Conservation (phyloP, 2,329 filamentous ascomycete genomes). For the Mollisiaceae sp. region DNA sequence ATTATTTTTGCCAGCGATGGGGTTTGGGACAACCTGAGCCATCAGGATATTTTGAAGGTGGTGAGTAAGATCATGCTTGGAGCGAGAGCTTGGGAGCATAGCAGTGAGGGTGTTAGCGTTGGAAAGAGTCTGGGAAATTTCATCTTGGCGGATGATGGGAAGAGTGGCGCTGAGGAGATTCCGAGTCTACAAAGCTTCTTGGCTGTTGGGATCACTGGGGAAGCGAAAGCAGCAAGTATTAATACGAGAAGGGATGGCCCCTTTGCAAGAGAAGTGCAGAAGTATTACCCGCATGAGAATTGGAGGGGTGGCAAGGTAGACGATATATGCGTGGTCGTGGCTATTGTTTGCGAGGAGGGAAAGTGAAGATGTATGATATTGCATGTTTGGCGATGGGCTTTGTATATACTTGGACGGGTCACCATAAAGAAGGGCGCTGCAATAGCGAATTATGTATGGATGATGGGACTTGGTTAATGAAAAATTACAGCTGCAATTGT, state of each 20-base stretch:
- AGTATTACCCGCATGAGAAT: conserved; percentile 81
- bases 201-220: conserved; percentile 77
- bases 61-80: conserved; percentile 78
- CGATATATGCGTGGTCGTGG: conserved; percentile 88
- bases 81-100: conserved; percentile 74
- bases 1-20: conserved; percentile 94
- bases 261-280: conserved; percentile 93
- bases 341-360: conserved; percentile 72
- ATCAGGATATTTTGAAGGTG: conserved; percentile 84
- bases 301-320: conserved; percentile 95
- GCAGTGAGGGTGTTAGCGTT: conserved; percentile 65
- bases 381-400: conserved; percentile 11
- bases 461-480: not conserved
- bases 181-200: conserved; percentile 74
- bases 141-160: conserved; percentile 53
- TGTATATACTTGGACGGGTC: conserved; percentile 11
- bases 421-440: conserved; percentile 18
- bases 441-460: conserved; percentile 10
- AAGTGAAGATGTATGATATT: conserved; percentile 30
- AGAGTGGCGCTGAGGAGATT: conserved; percentile 41
- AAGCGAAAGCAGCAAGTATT: conserved; percentile 83
- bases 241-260: conserved; percentile 85
- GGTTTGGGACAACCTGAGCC: conserved; percentile 93
- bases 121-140: conserved; percentile 62
- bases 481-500: not conserved